phyloP scores from a whole-genome alignment of 2,329 filamentous ascomycete species.

The Exophiala calicioides region DNA sequence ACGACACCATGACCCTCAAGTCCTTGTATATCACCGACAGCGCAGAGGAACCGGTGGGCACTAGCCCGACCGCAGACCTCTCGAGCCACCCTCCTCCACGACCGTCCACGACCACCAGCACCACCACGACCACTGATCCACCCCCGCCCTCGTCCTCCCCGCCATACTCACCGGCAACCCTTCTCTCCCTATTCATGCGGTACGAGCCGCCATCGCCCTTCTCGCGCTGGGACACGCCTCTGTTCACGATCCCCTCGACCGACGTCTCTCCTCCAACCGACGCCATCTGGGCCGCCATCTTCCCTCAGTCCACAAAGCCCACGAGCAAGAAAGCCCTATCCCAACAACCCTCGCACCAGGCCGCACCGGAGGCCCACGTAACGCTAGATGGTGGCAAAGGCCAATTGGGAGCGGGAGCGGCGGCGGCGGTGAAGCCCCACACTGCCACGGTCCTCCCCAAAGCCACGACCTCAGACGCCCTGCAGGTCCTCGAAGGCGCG shows the following conservation, averaged over 20 bases:
- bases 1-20: conserved; percentile 30
- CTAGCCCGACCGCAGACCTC: background rate
- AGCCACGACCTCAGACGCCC: conserved; percentile 42
- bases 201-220: conserved; percentile 69
- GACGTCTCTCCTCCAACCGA: conserved; percentile 58
- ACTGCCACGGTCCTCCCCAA: conserved; percentile 46
- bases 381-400: too few species aligned
- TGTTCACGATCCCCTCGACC: conserved; percentile 62
- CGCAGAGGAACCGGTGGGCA: background rate
- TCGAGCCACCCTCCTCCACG: conserved; percentile 1
- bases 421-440: conserved; percentile 41
- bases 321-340: conserved; percentile 28
- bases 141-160: conserved; percentile 34
- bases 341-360: conserved; percentile 19
- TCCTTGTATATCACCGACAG: conserved; percentile 29
- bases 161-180: conserved; percentile 56
- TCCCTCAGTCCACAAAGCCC: conserved; percentile 29
- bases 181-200: conserved; percentile 65
- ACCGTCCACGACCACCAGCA: background rate
- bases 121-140: conserved; percentile 1
- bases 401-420: conserved; percentile 31
- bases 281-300: conserved; percentile 62
- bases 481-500: conserved; percentile 43
- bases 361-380: conserved; percentile 29
- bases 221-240: conserved; percentile 65